phyloP scores from a whole-genome alignment of 805 yeast genomes.

The Wickerhamiella domercqiae region DNA sequence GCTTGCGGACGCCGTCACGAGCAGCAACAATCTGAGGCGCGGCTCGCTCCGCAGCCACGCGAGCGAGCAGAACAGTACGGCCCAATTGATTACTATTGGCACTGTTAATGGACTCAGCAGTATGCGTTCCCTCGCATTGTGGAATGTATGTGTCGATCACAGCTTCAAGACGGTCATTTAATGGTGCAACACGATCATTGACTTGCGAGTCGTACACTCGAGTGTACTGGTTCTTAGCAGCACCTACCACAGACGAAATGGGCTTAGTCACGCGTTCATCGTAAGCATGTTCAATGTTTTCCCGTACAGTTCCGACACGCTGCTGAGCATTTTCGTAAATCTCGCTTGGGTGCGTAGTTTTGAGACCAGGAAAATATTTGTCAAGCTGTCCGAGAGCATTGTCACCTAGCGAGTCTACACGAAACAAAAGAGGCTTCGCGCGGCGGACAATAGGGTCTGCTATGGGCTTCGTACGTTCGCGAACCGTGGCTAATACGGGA shows the following conservation, averaged over 20 bases:
- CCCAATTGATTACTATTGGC: conserved; percentile 4
- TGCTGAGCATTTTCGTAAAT: conserved; percentile 29
- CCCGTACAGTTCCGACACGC: conserved; percentile 25
- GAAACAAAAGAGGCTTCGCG: conserved; percentile 31
- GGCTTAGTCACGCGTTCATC: conserved; percentile 36
- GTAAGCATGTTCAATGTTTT: conserved; percentile 22
- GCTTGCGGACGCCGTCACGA: conserved; percentile 4
- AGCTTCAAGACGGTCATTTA: conserved; percentile 39
- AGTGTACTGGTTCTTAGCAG: conserved; percentile 37
- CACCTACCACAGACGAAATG: conserved; percentile 26
- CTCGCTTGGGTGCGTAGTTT: conserved; percentile 41
- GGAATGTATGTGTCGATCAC: conserved; percentile 34
- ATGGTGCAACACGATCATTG: conserved; percentile 48
- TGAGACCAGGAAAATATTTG: conserved; percentile 39
- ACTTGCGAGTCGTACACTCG: conserved; percentile 39
- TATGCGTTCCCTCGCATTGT: conserved; percentile 17
- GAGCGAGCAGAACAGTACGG: conserved; percentile 11
- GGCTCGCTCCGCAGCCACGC: conserved; percentile 12
- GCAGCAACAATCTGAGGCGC: conserved; percentile 10
- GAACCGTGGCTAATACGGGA: conserved; percentile 21
- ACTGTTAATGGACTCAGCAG: neutral
- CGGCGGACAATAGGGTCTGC: conserved; percentile 24
- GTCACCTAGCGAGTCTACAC: conserved; percentile 42
- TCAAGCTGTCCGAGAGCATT: conserved; percentile 43
- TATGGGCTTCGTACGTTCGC: conserved; percentile 20